Evolutionary conservation across 2,329 filamentous ascomycete genomes (phyloP), one percentile per base, ranked within the genome.

Genomic region (Xylaria hypoxylon): DNA sequence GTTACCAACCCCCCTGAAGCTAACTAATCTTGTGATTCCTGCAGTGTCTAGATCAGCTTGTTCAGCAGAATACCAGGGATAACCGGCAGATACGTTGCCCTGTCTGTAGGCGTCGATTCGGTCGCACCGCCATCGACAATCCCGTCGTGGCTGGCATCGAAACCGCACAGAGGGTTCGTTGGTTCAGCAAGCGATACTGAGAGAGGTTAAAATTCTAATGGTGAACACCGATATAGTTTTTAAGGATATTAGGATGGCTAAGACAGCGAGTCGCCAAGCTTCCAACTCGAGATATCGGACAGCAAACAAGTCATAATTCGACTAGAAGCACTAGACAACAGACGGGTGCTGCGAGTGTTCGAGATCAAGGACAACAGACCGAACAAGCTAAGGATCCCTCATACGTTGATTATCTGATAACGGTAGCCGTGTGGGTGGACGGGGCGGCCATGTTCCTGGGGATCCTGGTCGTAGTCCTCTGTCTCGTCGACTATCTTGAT

Each of bases 221-320:
- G 17, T 10, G 45, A 33, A 61, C 24, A 31, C 11, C 24, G 19
- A 50, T 5, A 45, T 13, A 61, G 58, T 35, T 35, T 6, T 33
- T 24, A 15, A 62, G 45, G 42, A 24, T 62, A 33, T n/a, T 62
- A 22, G 26, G 57, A 2, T 7, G 19, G 33, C 22, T 61, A 24
- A 55, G 50, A 44, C 59, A 5, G 5, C 19, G 59, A 17, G 31
- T 40, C 19, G 10, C 11, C 35, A n/a, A 35, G 42, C 17, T 15
- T 10, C 24, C 42, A 26, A 38, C 17, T 24, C 52, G n/a, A 40
- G 33, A 58, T 45, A 24, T 62, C 8, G 19, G 40, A 2, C 10
- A 33, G 10, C 42, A 40, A 19, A 56, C 40, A 8, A 33, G 48
- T 11, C 15, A 5, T 17, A 44, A 8, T 4, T 24, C 24, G 7